These are phyloP conservation scores for Neoboletus subvelutipes DNA, from an alignment of 768 basidiomycete species.

Conservation along the genomic window DNA sequence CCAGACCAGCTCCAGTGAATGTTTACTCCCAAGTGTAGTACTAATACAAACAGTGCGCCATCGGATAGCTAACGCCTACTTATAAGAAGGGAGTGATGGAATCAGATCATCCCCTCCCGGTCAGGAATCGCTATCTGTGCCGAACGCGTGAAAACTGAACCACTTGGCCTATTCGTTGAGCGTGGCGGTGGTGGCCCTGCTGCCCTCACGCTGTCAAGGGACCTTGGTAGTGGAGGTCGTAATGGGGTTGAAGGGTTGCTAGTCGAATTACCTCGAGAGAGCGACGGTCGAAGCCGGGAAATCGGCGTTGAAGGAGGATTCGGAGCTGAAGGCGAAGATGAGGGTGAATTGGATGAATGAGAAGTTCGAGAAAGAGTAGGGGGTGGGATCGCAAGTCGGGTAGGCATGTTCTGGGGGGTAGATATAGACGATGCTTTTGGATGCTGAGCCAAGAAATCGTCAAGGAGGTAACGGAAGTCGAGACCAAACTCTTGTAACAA, in stretches of 20 bases:
- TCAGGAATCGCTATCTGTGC: slow-evolving; percentile 53
- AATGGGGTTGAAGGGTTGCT: slow-evolving; percentile 13
- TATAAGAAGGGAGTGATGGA: too few species aligned
- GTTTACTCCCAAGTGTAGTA: not conserved
- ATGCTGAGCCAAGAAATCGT: slow-evolving; percentile 57
- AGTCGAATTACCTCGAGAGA: slow-evolving; percentile 30
- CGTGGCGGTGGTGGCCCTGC: slow-evolving; percentile 65
- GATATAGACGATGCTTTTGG: slow-evolving; percentile 39
- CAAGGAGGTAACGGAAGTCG: slow-evolving; percentile 92
- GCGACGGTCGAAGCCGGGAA: slow-evolving; percentile 29
- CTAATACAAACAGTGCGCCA: not conserved
- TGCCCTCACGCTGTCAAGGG: slow-evolving; percentile 26
- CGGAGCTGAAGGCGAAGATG: slow-evolving; percentile 13
- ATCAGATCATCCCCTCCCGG: slow-evolving; percentile 63
- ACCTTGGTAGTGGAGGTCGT: slow-evolving; percentile 31
- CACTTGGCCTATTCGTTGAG: slow-evolving; percentile 65
- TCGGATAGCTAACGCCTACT: not conserved
- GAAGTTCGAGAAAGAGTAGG: slow-evolving; percentile 17
- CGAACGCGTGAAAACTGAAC: slow-evolving; percentile 40
- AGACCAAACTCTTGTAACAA: slow-evolving; percentile 91
- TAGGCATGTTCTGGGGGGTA: slow-evolving; percentile 25
- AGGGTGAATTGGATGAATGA: slow-evolving; percentile 15
- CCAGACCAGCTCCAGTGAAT: not conserved
- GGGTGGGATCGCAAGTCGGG: slow-evolving; percentile 26
- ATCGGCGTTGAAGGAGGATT: slow-evolving; percentile 28